Evolutionary conservation across 108 stramenopile genomes (phyloP).

Genomic region (Pseudonitzschia multiseries): DNA sequence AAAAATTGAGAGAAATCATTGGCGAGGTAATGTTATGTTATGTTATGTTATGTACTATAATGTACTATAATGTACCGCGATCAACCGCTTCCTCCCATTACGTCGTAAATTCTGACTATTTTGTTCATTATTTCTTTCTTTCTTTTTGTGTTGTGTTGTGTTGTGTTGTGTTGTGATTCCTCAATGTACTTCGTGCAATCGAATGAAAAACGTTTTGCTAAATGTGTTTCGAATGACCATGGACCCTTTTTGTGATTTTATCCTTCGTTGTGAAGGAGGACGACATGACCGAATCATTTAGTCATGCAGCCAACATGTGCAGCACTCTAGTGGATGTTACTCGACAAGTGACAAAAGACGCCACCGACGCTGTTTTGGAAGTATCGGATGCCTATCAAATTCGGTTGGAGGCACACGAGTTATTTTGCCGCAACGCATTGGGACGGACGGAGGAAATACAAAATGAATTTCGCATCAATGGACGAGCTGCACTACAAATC

Average conservation of each 20-base stretch:
- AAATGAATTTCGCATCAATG: slow-evolving; percentile 76
- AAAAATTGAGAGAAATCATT: slow-evolving; percentile 65
- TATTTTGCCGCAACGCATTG: slow-evolving; percentile 62
- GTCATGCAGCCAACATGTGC: slow-evolving; percentile 67
- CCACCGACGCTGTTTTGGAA: slow-evolving; percentile 59
- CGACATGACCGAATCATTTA: slow-evolving; percentile 65
- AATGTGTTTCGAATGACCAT: background rate
- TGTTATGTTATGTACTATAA: background rate
- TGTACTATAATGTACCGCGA: no score
- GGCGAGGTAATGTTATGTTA: slow-evolving; percentile 45
- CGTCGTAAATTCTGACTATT: background rate
- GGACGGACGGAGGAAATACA: slow-evolving; percentile 70
- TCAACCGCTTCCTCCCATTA: no score
- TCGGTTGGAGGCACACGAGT: slow-evolving; percentile 73
- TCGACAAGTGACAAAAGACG: slow-evolving; percentile 56
- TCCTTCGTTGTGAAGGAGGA: slow-evolving; percentile 51
- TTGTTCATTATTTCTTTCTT: background rate
- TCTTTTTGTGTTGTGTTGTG: background rate
- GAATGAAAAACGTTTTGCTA: background rate
- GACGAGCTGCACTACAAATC: slow-evolving; percentile 78
- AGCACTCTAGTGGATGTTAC: slow-evolving; percentile 62
- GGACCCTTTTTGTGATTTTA: background rate
- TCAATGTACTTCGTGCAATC: background rate
- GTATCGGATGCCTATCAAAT: slow-evolving; percentile 74
- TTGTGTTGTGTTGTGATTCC: no score